A percentile compares a stretch with the other conserved stretches of the same genome.
Evolutionary conservation across 2,329 filamentous ascomycete species (phyloP).

Genomic region (Stachybotrys chartarum): DNA sequence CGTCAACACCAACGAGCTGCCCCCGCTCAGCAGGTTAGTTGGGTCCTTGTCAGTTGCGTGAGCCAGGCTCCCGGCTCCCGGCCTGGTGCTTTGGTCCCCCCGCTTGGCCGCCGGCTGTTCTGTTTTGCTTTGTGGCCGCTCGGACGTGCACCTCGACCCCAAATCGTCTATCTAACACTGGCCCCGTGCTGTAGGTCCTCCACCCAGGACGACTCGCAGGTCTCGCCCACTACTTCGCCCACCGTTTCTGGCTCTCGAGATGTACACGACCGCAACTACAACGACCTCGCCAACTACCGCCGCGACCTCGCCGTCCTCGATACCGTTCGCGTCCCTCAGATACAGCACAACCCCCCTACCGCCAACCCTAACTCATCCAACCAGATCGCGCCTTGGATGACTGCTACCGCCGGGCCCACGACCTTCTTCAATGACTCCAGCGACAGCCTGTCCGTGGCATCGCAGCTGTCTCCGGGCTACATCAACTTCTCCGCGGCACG

Average conservation of each 20-base stretch:
- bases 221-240: constrained; percentile 41
- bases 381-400: constrained; percentile 55
- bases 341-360: constrained; percentile 44
- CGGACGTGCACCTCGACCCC: not conserved
- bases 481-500: constrained; percentile 33
- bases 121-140: constrained; percentile 7
- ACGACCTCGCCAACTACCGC: constrained; percentile 62
- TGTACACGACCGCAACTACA: constrained; percentile 44
- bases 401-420: constrained; percentile 35
- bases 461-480: constrained; percentile 65
- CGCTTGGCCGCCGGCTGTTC: not conserved
- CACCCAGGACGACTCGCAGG: constrained; percentile 32
- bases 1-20: constrained; percentile 33
- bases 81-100: constrained; percentile 7
- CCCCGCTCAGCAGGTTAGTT: constrained; percentile 30
- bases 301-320: constrained; percentile 66
- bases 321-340: constrained; percentile 52
- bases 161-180: constrained; percentile 10
- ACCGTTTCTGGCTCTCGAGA: constrained; percentile 26
- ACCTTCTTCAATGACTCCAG: constrained; percentile 72
- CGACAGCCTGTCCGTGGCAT: constrained; percentile 55
- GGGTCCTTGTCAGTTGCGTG: not conserved
- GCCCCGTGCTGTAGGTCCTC: constrained; percentile 15
- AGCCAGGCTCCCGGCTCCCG: constrained; percentile 6
- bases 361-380: constrained; percentile 36